These are phyloP conservation scores for Albifimbria verrucaria DNA, from an alignment of 2,329 filamentous ascomycete species.

Conservation along the genomic window DNA sequence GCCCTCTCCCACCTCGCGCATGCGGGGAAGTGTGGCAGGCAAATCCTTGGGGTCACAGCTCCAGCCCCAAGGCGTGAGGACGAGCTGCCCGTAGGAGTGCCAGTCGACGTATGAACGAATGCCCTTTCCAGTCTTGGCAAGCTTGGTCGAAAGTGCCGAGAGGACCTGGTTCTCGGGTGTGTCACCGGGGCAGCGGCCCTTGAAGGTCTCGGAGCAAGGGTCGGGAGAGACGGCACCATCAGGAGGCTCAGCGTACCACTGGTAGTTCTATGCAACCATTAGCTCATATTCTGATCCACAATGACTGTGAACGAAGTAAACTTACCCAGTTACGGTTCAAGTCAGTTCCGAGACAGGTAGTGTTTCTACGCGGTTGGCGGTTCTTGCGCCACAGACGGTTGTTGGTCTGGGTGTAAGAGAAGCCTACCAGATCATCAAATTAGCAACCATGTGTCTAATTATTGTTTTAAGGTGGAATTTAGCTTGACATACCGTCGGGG, in stretches of 20 bases:
- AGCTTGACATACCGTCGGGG: slow-evolving; percentile 38
- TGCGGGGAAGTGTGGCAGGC: slow-evolving; percentile 17
- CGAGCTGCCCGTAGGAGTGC: slow-evolving; percentile 54
- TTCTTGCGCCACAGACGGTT: slow-evolving; percentile 54
- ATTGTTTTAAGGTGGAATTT: neutral
- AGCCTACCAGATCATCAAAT: slow-evolving; percentile 29
- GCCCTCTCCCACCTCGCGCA: slow-evolving; percentile 25
- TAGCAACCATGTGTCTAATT: neutral
- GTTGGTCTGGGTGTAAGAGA: slow-evolving; percentile 47
- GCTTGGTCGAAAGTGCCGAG: slow-evolving; percentile 35
- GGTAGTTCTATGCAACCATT: slow-evolving; percentile 11
- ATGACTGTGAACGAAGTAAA: slow-evolving; percentile 10
- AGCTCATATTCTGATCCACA: too few species aligned
- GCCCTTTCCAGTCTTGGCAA: slow-evolving; percentile 37
- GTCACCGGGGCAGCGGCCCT: slow-evolving; percentile 36
- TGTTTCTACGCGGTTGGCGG: slow-evolving; percentile 35
- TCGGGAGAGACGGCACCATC: slow-evolving; percentile 36
- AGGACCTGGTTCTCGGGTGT: slow-evolving; percentile 38
- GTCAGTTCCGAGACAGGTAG: slow-evolving; percentile 46
- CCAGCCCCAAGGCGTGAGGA: slow-evolving; percentile 55
- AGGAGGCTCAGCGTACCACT: slow-evolving; percentile 30
- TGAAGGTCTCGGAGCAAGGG: slow-evolving; percentile 43
- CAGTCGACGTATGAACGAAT: slow-evolving; percentile 58
- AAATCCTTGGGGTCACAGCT: slow-evolving; percentile 34
- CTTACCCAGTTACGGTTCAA: slow-evolving; percentile 51